These are phyloP conservation scores for Sugiyamaella novakii DNA, from an alignment of 1,139 yeast species.

Conservation along the genomic window DNA sequence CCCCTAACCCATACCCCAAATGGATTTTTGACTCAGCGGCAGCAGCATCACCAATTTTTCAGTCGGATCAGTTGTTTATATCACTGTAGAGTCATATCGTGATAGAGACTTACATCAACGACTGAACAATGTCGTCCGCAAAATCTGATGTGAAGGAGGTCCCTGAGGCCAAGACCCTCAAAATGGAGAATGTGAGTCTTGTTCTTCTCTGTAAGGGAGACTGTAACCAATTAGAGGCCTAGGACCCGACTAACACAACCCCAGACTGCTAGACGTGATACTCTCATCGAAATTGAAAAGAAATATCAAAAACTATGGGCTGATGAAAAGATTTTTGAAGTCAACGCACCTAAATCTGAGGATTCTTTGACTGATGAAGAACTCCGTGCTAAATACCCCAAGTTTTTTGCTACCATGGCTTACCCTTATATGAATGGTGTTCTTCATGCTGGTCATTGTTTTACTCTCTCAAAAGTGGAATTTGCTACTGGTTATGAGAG, in stretches of 20 bases:
- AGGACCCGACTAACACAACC: slow-evolving; percentile 8
- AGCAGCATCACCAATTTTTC: slow-evolving; percentile 13
- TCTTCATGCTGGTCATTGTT: slow-evolving; percentile 95
- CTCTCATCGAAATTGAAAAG: slow-evolving; percentile 84
- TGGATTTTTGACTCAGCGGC: slow-evolving; percentile 8
- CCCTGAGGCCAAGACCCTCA: slow-evolving; percentile 40
- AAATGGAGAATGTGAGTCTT: slow-evolving; percentile 46
- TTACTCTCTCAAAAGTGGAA: slow-evolving; percentile 93
- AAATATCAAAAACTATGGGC: slow-evolving; percentile 88
- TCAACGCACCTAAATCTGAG: slow-evolving; percentile 83
- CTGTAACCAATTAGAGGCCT: too few species aligned
- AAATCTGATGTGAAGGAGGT: slow-evolving; percentile 6
- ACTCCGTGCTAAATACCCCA: slow-evolving; percentile 78
- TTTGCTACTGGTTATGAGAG: slow-evolving; percentile 93
- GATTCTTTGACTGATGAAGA: slow-evolving; percentile 61
- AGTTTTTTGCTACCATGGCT: slow-evolving; percentile 92
- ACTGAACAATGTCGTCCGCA: slow-evolving; percentile 11
- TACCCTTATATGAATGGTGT: slow-evolving; percentile 99
- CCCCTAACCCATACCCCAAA: slow-evolving; percentile 10
- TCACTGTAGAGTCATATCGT: slow-evolving; percentile 1
- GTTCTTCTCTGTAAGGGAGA: too few species aligned
- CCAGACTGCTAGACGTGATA: slow-evolving; percentile 87
- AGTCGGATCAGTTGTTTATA: slow-evolving; percentile 1
- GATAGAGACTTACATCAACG: not conserved
- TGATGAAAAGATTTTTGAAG: slow-evolving; percentile 79